Base-by-base conservation (phyloP, 2,329 filamentous ascomycete genomes). In the Drechslerella stenobrocha region DNA sequence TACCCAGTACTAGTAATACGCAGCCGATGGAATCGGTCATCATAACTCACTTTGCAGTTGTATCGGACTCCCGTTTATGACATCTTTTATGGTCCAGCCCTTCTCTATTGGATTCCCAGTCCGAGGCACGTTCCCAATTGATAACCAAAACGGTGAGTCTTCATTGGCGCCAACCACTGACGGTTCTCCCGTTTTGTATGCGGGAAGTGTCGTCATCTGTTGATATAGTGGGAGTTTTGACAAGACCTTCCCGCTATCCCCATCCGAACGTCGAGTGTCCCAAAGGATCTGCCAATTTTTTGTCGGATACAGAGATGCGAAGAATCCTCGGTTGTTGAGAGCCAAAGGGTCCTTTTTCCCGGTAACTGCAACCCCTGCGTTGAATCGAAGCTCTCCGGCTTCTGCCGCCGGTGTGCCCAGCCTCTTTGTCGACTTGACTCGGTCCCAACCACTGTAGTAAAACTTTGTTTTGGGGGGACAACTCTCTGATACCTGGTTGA, bases 401-500 rank as follows among this genome's bases (percentile, higher is more conserved):
- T 51, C 35, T 2, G 30, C 26, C 7, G 44, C 32, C 2, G 48
- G 48, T 6, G 47, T 15, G 2, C 55, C 63, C 3, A 13, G 2
- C 24, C 34, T 53, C 1, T 30, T 15, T n/a, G 24, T 50, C 3
- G 50, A 47, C 23, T 22, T 35, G 2, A 60, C 50, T 1, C 46
- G 5, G 2, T 55, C 32, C 63, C 63, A 67, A 2, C 63, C 55
- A 1, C 35, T 67, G 26, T 60, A 67, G 30, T 22, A 56, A 30
- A 67, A 67, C 3, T 35, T 20, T 13, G 13, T 9, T 8, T 11
- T 7, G 8, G 42, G 42, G 1, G 18, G 15, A 20, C 55, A 67
- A 22, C 11, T 53, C 15, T 56, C n/a, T 2, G 63, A 42, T 18
- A 60, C 2, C 15, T 42, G 13, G 3, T 20, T 15, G 4, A 55